A percentile compares a stretch with the other conserved stretches of the same genome.
Evolutionary conservation across 306 rosid species (phyloP).

Genomic region (Biancaea sappan): DNA sequence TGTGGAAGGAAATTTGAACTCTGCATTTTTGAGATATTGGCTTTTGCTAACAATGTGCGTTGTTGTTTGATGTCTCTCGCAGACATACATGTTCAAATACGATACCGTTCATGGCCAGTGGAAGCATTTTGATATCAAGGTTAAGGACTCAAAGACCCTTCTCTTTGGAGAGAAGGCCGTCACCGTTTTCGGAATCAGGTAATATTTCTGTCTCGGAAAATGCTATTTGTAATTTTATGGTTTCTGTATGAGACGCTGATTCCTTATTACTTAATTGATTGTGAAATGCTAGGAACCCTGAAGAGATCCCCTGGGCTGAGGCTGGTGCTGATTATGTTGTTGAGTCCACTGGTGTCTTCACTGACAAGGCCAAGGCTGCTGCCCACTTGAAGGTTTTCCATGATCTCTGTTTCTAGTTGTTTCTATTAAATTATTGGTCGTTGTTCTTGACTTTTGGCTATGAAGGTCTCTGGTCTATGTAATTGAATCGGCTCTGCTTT

Average conservation of each 20-base stretch:
- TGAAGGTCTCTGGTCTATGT: too few relatives aligned
- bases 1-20: background rate
- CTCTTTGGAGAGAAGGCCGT: conserved; percentile 86
- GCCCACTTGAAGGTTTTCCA: conserved; percentile 79
- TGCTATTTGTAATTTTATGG: background rate
- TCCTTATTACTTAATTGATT: background rate
- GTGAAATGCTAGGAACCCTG: conserved; percentile 63
- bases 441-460: background rate
- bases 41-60: background rate
- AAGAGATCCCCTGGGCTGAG: conserved; percentile 88
- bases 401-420: background rate
- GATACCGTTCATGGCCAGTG: conserved; percentile 88
- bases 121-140: conserved; percentile 86
- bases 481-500: background rate
- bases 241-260: background rate
- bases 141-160: conserved; percentile 85
- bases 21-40: background rate
- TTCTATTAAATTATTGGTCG: background rate
- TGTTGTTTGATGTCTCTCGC: conserved; percentile 20
- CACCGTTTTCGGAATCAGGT: conserved; percentile 80
- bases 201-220: background rate
- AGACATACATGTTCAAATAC: conserved; percentile 95
- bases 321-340: conserved; percentile 74
- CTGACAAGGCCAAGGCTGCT: conserved; percentile 88
- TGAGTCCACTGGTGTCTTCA: conserved; percentile 89